Evolutionary conservation across 2,329 filamentous ascomycete species (phyloP), one percentile per base, ranked within the genome.

Genomic region (Ceratocystis huliohia): DNA sequence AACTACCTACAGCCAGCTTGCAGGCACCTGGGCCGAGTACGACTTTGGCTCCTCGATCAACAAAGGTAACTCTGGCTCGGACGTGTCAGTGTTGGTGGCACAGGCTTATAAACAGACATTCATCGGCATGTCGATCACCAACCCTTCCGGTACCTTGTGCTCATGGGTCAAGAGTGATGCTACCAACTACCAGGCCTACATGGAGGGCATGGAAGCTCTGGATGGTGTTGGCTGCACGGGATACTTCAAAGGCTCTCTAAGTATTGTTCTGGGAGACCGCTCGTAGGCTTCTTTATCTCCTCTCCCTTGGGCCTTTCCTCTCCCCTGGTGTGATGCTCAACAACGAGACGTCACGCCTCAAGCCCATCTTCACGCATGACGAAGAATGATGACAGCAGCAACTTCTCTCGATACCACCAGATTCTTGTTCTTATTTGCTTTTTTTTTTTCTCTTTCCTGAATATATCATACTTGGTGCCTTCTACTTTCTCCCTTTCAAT

Each of bases 41-140:
- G 81, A 82, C 74, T 77, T 78, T 61, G 78, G 69, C 68, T 78
- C 76, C 74, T 45, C 69, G 0, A 73, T 73, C 73, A 83, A 83
- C 77, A 65, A 70, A n/a, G 74, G 72, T 66, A 81, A 78, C 77
- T 81, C 78, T 2, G 81, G 81, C 50, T 78, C 77, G 67, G 81
- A 83, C 66, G 79, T 77, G 69, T 82, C 79, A 3, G 76, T 76
- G 67, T 76, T 83, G 8, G 78, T 81, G 53, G 74, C 79, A 37
- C 74, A 76, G 70, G 68, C 71, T 33, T 69, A 70, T 64, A 68
- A 69, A 66, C 69, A 74, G 15, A 3, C 66, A 20, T 74, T 67
- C 67, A 57, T 73, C 25, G 75, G 73, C 69, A 72, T 79, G 68
- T 71, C 71, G 33, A 75, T 81, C 69, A 75, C 74, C 68, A 75